Conservation (phyloP, 106 monocot species). For the Dioscorea alata region DNA sequence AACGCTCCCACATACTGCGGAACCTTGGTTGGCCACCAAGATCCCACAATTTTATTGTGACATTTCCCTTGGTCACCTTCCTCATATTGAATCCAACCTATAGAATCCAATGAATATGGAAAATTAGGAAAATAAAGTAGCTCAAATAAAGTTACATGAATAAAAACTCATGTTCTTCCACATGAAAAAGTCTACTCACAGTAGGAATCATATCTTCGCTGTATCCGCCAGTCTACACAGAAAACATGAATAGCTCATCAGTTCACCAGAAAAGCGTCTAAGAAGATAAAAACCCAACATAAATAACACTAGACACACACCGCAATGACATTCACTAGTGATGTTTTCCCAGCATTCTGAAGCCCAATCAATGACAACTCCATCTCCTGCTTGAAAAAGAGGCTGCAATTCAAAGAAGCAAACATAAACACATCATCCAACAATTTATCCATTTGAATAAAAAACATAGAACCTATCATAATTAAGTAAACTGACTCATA, state of each 20-base stretch:
- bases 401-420: conserved; percentile 38
- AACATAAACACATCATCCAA: neutral
- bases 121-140: neutral
- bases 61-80: conserved; percentile 92
- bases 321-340: conserved; percentile 94
- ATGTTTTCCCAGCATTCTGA: conserved; percentile 98
- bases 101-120: conserved; percentile 4
- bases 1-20: conserved; percentile 99
- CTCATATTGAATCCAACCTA: conserved; percentile 99
- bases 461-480: no score
- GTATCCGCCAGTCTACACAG: conserved; percentile 87
- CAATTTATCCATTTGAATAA: no score
- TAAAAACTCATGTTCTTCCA: neutral
- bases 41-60: conserved; percentile 98
- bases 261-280: neutral
- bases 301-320: conserved; percentile 34
- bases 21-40: conserved; percentile 96
- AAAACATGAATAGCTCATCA: conserved; percentile 1
- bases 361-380: conserved; percentile 93
- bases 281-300: neutral
- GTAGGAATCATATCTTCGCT: conserved; percentile 99
- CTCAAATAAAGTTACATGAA: neutral
- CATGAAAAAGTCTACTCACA: conserved; percentile 37
- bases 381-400: conserved; percentile 99
- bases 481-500: no score